Percentiles rank a stretch among this genome's conserved stretches.
Conservation (phyloP, 352 stramenopile genomes). For the Globisporangium viniferum region DNA sequence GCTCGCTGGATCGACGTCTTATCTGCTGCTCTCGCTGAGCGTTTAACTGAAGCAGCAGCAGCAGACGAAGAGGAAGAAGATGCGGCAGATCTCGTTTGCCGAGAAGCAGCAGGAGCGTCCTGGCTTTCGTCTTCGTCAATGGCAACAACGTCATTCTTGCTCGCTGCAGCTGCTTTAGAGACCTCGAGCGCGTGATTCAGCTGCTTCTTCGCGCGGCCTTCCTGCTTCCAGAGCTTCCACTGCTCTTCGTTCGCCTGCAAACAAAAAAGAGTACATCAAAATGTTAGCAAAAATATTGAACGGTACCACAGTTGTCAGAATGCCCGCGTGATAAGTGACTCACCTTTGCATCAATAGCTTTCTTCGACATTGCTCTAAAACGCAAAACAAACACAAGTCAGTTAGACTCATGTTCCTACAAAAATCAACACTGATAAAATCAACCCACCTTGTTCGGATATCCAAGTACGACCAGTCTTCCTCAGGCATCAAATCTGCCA, state of each 20-base stretch:
- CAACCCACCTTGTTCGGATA: slow-evolving; percentile 51
- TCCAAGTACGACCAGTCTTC: slow-evolving; percentile 86
- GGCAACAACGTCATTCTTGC: slow-evolving; percentile 8
- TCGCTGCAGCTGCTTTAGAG: background rate
- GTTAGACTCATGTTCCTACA: background rate
- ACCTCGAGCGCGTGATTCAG: slow-evolving; percentile 1
- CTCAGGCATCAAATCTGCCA: slow-evolving; percentile 67
- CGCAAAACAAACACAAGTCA: background rate
- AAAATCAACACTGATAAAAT: background rate
- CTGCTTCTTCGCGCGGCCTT: slow-evolving; percentile 9
- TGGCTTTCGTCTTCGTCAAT: slow-evolving; percentile 1
- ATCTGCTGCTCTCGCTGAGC: background rate
- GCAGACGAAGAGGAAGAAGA: background rate
- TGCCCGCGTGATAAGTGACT: background rate
- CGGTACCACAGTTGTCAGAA: background rate
- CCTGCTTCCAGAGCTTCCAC: slow-evolving; percentile 66
- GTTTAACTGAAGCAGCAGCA: background rate
- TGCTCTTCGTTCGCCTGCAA: slow-evolving; percentile 64
- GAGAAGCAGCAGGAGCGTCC: background rate
- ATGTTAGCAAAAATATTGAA: background rate
- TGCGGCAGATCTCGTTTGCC: background rate
- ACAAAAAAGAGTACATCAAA: background rate
- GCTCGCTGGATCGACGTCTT: slow-evolving; percentile 13
- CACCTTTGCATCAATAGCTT: slow-evolving; percentile 78
- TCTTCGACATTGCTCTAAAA: slow-evolving; percentile 62